Base-by-base conservation (phyloP, 306 rosid genomes). In the Coriaria nepalensis region DNA sequence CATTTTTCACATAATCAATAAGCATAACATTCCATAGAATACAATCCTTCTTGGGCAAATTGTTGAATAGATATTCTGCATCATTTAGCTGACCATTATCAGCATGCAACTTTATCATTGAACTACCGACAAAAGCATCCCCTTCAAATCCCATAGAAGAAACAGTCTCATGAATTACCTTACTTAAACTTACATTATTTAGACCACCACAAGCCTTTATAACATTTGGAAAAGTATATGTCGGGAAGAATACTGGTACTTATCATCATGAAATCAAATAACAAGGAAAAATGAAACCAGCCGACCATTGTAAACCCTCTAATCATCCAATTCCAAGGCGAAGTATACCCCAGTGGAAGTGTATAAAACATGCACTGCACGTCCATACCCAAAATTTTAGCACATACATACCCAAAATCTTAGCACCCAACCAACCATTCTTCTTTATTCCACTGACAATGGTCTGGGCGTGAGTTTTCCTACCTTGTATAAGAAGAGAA, bases 11-110 rank as follows among this genome's bases (percentile, higher is more conserved):
- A 67, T 79, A 79, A 43, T 80, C 87, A 50, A 61, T 52, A 50
- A 86, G 86, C 94, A 86, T 74, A 40, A 86, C 94, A 71, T 82
- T 86, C 83, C 94, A 86, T 61, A 73, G 47, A 64, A 86, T 67
- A 50, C 52, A 40, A 37, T 79, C 96, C 69, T 58, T 82, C 33
- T 9, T 8, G 49, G 84, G 78, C 63, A 82, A 66, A 66, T 74
- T 68, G 64, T 82, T 90, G 51, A 86, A 86, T 68, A 86, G 50
- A 10, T 4, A 9, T 33, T 76, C 68, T 0, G 96, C 96, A 59
- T 73, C 81, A 49, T 52, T 45, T 42, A 86, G 61, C 60, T 36
- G 63, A 38, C 78, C 90, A 62, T 79, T 72, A 45, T 77, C 86
- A 0, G 77, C 81, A 60, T 77, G 82, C 50, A 82, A 14, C 50